Percentiles rank a stretch among this genome's conserved stretches.
Evolutionary conservation across 805 yeast species (phyloP).

Genomic region (Saccharomycopsis sp.): DNA sequence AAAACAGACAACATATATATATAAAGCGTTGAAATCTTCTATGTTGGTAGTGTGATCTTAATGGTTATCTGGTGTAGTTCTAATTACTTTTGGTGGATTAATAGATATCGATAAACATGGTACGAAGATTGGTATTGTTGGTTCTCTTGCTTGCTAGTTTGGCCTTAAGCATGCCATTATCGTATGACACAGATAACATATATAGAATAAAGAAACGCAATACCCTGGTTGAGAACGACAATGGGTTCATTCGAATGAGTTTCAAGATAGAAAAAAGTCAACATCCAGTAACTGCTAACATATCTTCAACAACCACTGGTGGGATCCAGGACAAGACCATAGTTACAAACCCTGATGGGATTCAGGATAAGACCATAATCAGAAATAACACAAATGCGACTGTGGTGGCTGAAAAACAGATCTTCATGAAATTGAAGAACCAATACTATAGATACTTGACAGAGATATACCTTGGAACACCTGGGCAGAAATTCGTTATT

Average conservation of each 20-base stretch:
- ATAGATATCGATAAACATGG: no score
- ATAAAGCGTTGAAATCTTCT: no score
- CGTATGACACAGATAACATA: no score
- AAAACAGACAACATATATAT: neutral
- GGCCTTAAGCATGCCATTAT: no score
- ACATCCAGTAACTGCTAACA: no score
- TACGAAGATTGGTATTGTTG: neutral
- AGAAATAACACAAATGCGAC: neutral
- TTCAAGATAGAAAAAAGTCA: neutral
- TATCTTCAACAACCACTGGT: no score
- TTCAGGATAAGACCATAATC: neutral
- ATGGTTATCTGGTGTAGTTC: no score
- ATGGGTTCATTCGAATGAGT: neutral
- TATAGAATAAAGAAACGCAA: no score
- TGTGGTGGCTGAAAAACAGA: neutral
- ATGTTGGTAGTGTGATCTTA: no score
- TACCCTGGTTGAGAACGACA: neutral
- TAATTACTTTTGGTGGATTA: no score
- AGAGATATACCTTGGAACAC: neutral
- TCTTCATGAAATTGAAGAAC: neutral
- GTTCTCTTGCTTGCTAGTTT: neutral
- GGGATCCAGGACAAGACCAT: no score
- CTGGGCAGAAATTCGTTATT: neutral
- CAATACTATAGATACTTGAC: neutral
- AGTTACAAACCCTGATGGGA: no score